Evolutionary conservation across 257 asterid genomes (phyloP), one percentile per base, ranked within the genome.

Genomic region (Thymus quinquecostatus): DNA sequence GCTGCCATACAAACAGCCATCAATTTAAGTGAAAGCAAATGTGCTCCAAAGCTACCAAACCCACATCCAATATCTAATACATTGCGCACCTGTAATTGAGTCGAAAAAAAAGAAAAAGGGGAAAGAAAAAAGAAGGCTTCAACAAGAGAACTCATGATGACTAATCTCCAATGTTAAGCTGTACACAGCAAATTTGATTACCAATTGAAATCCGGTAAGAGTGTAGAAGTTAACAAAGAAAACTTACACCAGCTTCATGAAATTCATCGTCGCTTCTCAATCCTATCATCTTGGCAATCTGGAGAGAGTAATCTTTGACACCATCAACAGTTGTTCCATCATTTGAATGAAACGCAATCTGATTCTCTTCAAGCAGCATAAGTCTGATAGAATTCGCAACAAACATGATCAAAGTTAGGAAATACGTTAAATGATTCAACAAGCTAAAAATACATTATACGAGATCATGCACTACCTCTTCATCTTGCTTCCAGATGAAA

Each of bases 361-460:
- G 99, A 77, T 95, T 95, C 86, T 95, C 98, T 82, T 95, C 99
- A 47, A 95, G 85, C 86, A 95, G 78, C 99, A 91, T 95, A 69
- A 92, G 64, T 97, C 99, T 95, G 76, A 21, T 9, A 81, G 47
- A 81, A 76, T 54, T 80, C 36, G 73, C 58, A 81, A 77, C 10
- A 63, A 57, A 77, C 61, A 55, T 55, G 60, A 55, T 6, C 3
- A 28, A 55, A 36, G 29, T 21, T 21, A 21, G 21, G 21, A 21
- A 2, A 28, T 44, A 68, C 55, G 30, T 38, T 45, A 54, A n/a
- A 27, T 33, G 48, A 36, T 36, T 36, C 6, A 72, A 64, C 58
- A 68, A 34, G 29, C 60, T 21, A 9, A 29, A 55, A 3, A 21
- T 21, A 29, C 10, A 10, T 47, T 55, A 34, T 8, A 27, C 28